Percentiles rank a stretch among this genome's conserved stretches.
These are phyloP conservation scores for Gleditsia sinensis DNA, from an alignment of 306 rosid species.

Conservation along the genomic window DNA sequence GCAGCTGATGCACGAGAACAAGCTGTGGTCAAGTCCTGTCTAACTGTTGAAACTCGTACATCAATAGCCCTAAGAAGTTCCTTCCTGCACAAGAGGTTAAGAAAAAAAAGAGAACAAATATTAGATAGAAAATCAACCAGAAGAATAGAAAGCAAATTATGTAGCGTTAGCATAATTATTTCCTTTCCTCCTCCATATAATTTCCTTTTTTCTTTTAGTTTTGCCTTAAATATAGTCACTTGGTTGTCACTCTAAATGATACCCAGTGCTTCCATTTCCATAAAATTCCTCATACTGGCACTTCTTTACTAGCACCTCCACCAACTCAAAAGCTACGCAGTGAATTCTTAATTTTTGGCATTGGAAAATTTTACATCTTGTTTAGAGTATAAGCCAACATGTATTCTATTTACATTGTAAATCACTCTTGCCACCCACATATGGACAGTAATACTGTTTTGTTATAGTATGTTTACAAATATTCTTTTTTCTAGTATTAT, in stretches of 20 bases:
- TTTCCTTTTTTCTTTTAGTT: not conserved
- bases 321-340: not conserved
- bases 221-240: not conserved
- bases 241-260: not conserved
- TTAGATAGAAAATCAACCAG: not conserved
- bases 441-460: not conserved
- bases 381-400: not conserved
- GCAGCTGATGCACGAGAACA: constrained; percentile 68
- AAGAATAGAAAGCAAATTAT: not conserved
- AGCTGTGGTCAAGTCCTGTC: constrained; percentile 65
- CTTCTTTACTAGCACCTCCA: not conserved
- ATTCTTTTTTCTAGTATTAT: not conserved
- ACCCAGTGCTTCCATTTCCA: not conserved
- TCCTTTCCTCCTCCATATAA: not conserved
- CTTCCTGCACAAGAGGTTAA: constrained; percentile 44
- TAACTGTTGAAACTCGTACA: constrained; percentile 59
- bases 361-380: not conserved
- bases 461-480: not conserved
- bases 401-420: not conserved
- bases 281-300: not conserved
- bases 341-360: not conserved
- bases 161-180: not conserved
- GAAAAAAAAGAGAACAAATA: not conserved
- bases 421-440: not conserved
- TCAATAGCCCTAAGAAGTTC: constrained; percentile 73